Evolutionary conservation across 192 early-diverging fungal genomes (phyloP).

Genomic region (Mortierella alpina): DNA sequence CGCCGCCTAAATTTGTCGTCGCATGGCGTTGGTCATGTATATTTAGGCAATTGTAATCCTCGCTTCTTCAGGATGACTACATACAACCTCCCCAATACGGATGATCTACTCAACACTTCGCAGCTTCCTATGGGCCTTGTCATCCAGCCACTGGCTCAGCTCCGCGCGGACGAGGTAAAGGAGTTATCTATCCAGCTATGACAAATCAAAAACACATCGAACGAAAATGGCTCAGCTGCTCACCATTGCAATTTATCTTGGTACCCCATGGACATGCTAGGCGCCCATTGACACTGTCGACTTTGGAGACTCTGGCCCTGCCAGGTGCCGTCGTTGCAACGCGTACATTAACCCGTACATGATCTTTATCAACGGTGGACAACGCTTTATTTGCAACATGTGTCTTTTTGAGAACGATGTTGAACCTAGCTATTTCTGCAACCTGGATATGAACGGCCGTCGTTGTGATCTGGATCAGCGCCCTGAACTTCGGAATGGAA

Average conservation of each 20-base stretch:
- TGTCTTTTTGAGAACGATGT: slow-evolving; percentile 92
- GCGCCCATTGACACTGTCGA: slow-evolving; percentile 82
- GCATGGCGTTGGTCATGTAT: not conserved
- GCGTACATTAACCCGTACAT: slow-evolving; percentile 95
- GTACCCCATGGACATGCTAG: slow-evolving; percentile 1
- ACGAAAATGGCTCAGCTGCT: no score
- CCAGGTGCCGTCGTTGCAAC: slow-evolving; percentile 91
- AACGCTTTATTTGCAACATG: slow-evolving; percentile 93
- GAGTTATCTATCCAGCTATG: not conserved
- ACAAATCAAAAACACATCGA: no score
- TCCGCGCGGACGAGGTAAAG: slow-evolving; percentile 76
- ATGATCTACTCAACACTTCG: slow-evolving; percentile 81
- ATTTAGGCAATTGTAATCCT: slow-evolving; percentile 83
- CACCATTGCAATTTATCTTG: no score
- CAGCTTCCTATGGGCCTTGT: slow-evolving; percentile 88
- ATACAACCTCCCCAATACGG: slow-evolving; percentile 87
- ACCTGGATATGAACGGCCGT: slow-evolving; percentile 92
- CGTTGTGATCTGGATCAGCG: slow-evolving; percentile 85
- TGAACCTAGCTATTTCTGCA: slow-evolving; percentile 91
- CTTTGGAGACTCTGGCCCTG: slow-evolving; percentile 86
- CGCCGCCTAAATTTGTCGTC: not conserved
- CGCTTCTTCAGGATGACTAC: slow-evolving; percentile 91
- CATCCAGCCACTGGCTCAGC: slow-evolving; percentile 92
- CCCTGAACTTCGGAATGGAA: slow-evolving; percentile 91
- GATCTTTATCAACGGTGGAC: slow-evolving; percentile 91